Conservation (phyloP, 352 stramenopile genomes). For the Phytophthora pinifolia region DNA sequence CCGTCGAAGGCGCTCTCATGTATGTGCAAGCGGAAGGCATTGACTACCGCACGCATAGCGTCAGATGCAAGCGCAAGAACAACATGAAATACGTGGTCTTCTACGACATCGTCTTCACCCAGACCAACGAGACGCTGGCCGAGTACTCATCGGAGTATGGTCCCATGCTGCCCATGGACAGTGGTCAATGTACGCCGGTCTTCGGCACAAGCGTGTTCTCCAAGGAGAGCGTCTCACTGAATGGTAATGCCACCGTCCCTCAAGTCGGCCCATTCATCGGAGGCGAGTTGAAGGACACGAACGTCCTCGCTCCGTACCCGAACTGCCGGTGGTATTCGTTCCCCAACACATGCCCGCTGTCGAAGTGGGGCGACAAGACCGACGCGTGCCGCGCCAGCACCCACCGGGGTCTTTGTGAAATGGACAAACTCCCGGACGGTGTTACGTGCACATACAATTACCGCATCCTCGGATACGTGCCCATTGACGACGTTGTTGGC, state of each 20-base stretch:
- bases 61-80: slow-evolving; percentile 63
- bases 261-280: slow-evolving; percentile 48
- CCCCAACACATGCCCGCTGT: no score
- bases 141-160: slow-evolving; percentile 50
- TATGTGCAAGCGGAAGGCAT: slow-evolving; percentile 84
- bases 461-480: slow-evolving; percentile 57
- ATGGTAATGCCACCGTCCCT: slow-evolving; percentile 24
- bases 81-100: slow-evolving; percentile 73
- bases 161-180: slow-evolving; percentile 63
- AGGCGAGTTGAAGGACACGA: slow-evolving; percentile 28
- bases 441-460: slow-evolving; percentile 65
- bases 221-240: slow-evolving; percentile 17
- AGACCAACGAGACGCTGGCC: slow-evolving; percentile 42
- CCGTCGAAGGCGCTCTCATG: slow-evolving; percentile 75
- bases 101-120: slow-evolving; percentile 58
- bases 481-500: slow-evolving; percentile 71
- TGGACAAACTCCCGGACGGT: slow-evolving; percentile 46
- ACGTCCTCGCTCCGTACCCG: slow-evolving; percentile 53
- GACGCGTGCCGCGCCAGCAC: slow-evolving; percentile 33
- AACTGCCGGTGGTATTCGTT: slow-evolving; percentile 70
- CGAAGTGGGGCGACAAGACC: no score
- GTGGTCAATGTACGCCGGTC: slow-evolving; percentile 45
- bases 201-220: slow-evolving; percentile 17
- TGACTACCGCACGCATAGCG: slow-evolving; percentile 34
- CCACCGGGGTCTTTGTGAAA: slow-evolving; percentile 39